phyloP scores from a whole-genome alignment of 495 filamentous ascomycete genomes.

The Hypomontagnella submonticulosa region DNA sequence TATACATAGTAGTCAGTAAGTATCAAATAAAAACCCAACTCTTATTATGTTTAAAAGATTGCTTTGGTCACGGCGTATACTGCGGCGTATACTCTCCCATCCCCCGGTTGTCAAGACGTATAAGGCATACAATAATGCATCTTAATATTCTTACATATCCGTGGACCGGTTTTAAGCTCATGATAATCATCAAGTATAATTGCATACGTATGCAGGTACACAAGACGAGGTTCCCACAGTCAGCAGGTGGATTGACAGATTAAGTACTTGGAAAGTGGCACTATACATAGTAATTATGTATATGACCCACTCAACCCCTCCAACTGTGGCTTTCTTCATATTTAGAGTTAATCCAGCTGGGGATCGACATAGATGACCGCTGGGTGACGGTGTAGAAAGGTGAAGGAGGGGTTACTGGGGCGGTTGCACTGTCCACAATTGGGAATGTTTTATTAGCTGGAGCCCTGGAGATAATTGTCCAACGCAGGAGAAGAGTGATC shows the following conservation, averaged over 20 bases:
- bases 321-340: conserved; percentile 8
- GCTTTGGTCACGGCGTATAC: no score
- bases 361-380: conserved; percentile 31
- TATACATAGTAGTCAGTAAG: no score
- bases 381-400: conserved; percentile 38
- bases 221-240: background rate
- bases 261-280: background rate
- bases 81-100: no score
- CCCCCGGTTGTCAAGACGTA: no score
- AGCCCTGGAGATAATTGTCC: background rate
- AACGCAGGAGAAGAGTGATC: no score
- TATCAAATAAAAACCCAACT: no score
- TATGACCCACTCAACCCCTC: conserved; percentile 10
- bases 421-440: conserved; percentile 34
- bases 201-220: conserved; percentile 9
- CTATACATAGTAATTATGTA: conserved; percentile 1
- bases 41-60: no score
- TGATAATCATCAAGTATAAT: no score
- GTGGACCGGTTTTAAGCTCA: no score
- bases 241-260: background rate
- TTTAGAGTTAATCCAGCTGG: conserved; percentile 16
- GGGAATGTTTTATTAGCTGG: conserved; percentile 17
- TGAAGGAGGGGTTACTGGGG: conserved; percentile 30
- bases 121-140: no score
- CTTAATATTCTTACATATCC: no score